A percentile compares a stretch with the other conserved stretches of the same genome.
These are phyloP conservation scores for Prunus davidiana DNA, from an alignment of 306 rosid species.

Conservation along the genomic window DNA sequence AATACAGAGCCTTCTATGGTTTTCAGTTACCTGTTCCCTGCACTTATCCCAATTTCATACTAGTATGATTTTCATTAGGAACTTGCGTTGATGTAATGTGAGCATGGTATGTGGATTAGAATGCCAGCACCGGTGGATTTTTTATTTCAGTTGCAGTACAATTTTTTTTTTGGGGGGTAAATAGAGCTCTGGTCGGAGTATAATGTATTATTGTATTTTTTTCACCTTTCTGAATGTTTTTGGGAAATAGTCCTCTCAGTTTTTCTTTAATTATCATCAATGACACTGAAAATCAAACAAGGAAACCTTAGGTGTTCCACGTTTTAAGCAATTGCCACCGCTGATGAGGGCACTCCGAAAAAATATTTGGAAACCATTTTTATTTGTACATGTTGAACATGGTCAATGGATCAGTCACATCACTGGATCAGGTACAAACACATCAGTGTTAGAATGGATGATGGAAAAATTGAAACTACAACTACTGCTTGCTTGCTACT, in stretches of 20 bases:
- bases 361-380: neutral
- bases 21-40: no score
- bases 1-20: no score
- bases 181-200: neutral
- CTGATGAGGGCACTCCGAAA: neutral
- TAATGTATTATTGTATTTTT: neutral
- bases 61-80: no score
- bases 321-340: neutral
- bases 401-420: neutral
- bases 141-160: no score
- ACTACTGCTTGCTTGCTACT: constrained; percentile 4
- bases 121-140: no score
- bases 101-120: no score
- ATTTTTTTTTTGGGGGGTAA: no score
- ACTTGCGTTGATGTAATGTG: neutral
- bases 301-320: neutral
- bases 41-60: no score
- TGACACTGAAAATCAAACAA: neutral
- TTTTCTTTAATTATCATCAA: neutral
- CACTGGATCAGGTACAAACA: neutral
- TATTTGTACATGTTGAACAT: neutral
- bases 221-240: neutral
- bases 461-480: neutral
- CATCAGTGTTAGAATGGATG: neutral
- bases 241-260: neutral